Percentiles rank a stretch among this genome's conserved stretches.
These are phyloP conservation scores for Pseudogymnoascus sp. DNA, from an alignment of 2,329 filamentous ascomycete genomes.

Conservation along the genomic window DNA sequence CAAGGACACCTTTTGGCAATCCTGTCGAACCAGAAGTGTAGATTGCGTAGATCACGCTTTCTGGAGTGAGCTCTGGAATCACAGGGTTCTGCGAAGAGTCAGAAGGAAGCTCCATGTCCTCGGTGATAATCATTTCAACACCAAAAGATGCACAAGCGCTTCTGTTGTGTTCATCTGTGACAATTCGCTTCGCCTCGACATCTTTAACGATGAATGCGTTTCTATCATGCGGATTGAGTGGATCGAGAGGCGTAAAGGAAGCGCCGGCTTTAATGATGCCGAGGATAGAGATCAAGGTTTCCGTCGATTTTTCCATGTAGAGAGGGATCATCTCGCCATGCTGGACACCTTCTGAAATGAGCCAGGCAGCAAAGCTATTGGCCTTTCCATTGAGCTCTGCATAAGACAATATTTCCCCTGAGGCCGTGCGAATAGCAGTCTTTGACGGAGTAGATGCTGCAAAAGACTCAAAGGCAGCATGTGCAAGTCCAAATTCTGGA, in stretches of 20 bases:
- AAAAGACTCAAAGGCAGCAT: background rate
- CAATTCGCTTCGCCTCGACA: background rate
- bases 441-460: background rate
- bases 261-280: slow-evolving; percentile 8
- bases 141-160: background rate
- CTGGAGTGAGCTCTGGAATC: background rate
- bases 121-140: background rate
- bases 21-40: slow-evolving; percentile 11
- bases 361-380: slow-evolving; percentile 3
- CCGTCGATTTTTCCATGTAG: slow-evolving; percentile 8
- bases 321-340: slow-evolving; percentile 10
- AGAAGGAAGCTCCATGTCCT: background rate
- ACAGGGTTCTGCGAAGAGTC: background rate
- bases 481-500: background rate
- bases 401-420: slow-evolving; percentile 4
- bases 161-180: slow-evolving; percentile 1
- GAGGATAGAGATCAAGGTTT: slow-evolving; percentile 6
- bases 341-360: background rate
- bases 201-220: background rate
- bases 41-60: slow-evolving; percentile 6
- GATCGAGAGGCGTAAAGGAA: slow-evolving; percentile 5
- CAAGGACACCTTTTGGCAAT: slow-evolving; percentile 3
- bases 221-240: background rate
- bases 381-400: slow-evolving; percentile 4
- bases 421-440: background rate